A percentile compares a stretch with the other conserved stretches of the same genome.
Evolutionary conservation across 2,329 filamentous ascomycete genomes (phyloP).

Genomic region (Hymenoscyphus albidus): DNA sequence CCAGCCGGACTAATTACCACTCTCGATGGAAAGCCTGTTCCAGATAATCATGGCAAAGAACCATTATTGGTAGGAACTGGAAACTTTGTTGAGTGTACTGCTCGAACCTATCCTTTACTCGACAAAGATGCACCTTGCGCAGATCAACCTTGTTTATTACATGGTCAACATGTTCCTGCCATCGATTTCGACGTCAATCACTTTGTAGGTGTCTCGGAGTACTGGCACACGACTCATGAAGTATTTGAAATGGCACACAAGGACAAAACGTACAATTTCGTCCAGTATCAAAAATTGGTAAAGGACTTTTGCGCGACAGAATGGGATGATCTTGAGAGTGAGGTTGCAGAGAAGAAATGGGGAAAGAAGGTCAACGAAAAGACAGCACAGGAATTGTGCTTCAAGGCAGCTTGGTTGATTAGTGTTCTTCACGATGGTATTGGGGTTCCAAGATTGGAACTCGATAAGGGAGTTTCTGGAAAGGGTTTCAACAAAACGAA

Average conservation of each 20-base stretch:
- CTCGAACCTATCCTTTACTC: constrained; percentile 76
- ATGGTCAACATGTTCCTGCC: constrained; percentile 86
- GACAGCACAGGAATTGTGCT: constrained; percentile 83
- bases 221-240: constrained; percentile 97
- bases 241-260: constrained; percentile 75
- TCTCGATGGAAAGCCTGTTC: constrained; percentile 58
- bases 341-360: constrained; percentile 63
- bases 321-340: constrained; percentile 72
- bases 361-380: constrained; percentile 70
- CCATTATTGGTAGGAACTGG: constrained; percentile 76
- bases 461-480: constrained; percentile 55
- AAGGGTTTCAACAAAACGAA: constrained; percentile 66
- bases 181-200: constrained; percentile 98
- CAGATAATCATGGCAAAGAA: constrained; percentile 36
- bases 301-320: constrained; percentile 78
- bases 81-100: constrained; percentile 78
- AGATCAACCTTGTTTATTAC: constrained; percentile 80
- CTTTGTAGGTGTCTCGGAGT: constrained; percentile 96
- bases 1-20: constrained; percentile 73
- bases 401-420: constrained; percentile 97
- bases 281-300: constrained; percentile 82
- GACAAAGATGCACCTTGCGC: constrained; percentile 84
- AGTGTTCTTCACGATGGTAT: constrained; percentile 96
- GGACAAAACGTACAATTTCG: constrained; percentile 82
- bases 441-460: constrained; percentile 78